Base-by-base conservation (phyloP, 768 basidiomycete species). In the Stropharia rugosoannulata region DNA sequence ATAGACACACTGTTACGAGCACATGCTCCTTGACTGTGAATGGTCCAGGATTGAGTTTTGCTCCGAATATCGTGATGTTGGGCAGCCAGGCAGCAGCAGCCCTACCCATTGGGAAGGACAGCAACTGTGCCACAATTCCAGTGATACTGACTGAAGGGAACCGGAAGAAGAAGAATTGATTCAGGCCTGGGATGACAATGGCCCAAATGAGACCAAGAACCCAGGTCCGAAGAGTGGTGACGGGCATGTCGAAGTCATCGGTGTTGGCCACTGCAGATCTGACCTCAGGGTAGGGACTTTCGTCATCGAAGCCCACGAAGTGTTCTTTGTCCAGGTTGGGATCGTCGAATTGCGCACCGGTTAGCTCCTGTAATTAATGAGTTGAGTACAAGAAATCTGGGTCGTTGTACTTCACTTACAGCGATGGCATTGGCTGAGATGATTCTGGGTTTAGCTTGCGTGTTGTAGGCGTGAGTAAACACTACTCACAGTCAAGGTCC, bases 21-120 rank as follows among this genome's bases (percentile, higher is more conserved):
- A 89, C 90, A 66, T 89, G 87, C 62, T 90, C 88, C 65, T 90
- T 91, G 66, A 90, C 82, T 2, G 80, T 80, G 70, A 91, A 91
- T 1, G 82, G 86, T 25, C 90, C 90, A 0, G 89, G 89, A 66
- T 91, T 91, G 40, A 91, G 63, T 4, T 79, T 72, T 46, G 85
- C 57, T 9, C 86, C 86, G 40, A 86, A 81, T 54, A 88, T 75
- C 39, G 68, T 78, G 65, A 76, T 74, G 54, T 77, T 75, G 12
- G 87, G 87, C 25, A 87, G 47, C 54, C 73, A 71, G 7, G 75
- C 70, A 0, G 84, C 83, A 70, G 81, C 83, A 1, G 78, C 68
- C 39, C 79, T 75, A 38, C 89, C 89, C 27, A 90, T 64, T 1
- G 90, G 90, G 68, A 83, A 88, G 0, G 87, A 83, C 18, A 90